Evolutionary conservation across 2,329 filamentous ascomycete genomes (phyloP).

Genomic region (Ampelomyces quisqualis): DNA sequence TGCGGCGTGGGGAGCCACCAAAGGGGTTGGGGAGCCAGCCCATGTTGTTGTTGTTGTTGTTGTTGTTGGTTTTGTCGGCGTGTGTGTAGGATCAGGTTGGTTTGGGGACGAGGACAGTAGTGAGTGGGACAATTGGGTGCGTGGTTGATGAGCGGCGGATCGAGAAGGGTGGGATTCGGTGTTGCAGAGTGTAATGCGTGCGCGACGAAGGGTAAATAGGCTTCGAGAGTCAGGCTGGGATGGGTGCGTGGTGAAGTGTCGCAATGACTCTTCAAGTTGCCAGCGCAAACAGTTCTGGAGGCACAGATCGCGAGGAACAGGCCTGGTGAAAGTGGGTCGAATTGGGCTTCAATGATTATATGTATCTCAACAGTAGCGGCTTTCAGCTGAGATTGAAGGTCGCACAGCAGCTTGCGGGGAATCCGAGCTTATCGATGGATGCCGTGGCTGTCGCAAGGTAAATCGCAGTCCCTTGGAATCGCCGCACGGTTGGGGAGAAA

Average conservation of each 20-base stretch:
- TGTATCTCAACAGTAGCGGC: background rate
- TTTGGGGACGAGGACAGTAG: constrained; percentile 10
- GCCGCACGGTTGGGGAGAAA: constrained; percentile 22
- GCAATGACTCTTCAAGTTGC: constrained; percentile 6
- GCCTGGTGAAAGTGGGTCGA: constrained; percentile 5
- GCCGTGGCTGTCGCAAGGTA: background rate
- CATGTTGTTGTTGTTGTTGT: constrained; percentile 24
- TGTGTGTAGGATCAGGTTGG: constrained; percentile 5
- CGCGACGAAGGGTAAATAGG: constrained; percentile 12
- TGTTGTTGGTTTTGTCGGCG: background rate
- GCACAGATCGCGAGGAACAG: background rate
- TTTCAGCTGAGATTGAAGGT: background rate
- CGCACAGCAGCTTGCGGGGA: background rate
- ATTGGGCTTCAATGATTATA: constrained; percentile 3
- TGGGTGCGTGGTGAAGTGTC: constrained; percentile 1
- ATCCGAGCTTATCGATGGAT: constrained; percentile 1
- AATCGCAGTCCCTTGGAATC: background rate
- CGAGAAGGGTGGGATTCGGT: constrained; percentile 17
- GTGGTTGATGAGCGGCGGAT: constrained; percentile 8
- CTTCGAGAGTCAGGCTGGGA: background rate
- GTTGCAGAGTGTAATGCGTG: constrained; percentile 15
- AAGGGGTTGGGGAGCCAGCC: constrained; percentile 41
- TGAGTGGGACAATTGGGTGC: constrained; percentile 6
- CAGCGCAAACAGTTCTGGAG: constrained; percentile 4
- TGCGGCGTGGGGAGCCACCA: constrained; percentile 25